phyloP scores from a whole-genome alignment of 2,329 filamentous ascomycete genomes.

The Pseudopithomyces maydicus region DNA sequence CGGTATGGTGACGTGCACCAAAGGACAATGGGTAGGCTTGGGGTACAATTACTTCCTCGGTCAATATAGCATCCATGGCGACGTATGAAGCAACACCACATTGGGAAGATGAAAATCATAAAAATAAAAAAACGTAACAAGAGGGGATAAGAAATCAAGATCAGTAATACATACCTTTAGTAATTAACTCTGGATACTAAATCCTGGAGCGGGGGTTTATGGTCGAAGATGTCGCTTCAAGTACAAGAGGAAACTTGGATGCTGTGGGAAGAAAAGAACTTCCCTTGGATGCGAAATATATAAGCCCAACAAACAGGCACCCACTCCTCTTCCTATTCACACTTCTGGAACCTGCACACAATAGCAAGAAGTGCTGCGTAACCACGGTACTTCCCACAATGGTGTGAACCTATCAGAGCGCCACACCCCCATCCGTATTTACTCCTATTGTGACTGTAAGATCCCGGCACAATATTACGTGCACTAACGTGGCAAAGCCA shows the following conservation, averaged over 20 bases:
- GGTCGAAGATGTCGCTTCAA: background rate
- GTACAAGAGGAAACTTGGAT: background rate
- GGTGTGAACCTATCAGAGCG: background rate
- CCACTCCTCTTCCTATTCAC: constrained; percentile 18
- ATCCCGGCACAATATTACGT: background rate
- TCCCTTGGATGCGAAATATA: constrained; percentile 5
- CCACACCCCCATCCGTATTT: background rate
- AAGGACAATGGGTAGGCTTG: background rate
- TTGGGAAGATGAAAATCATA: background rate
- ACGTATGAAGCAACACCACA: background rate
- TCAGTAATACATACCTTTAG: background rate
- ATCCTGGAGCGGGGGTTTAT: background rate
- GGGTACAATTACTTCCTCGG: background rate
- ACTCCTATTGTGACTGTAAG: background rate
- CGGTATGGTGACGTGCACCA: background rate
- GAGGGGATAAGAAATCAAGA: background rate
- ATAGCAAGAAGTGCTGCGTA: constrained; percentile 23
- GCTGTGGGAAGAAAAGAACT: background rate
- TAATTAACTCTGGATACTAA: background rate
- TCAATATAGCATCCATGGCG: background rate
- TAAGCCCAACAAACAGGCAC: background rate
- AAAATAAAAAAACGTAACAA: background rate
- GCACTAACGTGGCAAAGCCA: background rate
- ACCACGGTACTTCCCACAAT: constrained; percentile 2
- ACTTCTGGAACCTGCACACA: constrained; percentile 28